Conservation (phyloP, 1,284 basidiomycete genomes). For the Moesziomyces antarcticus region DNA sequence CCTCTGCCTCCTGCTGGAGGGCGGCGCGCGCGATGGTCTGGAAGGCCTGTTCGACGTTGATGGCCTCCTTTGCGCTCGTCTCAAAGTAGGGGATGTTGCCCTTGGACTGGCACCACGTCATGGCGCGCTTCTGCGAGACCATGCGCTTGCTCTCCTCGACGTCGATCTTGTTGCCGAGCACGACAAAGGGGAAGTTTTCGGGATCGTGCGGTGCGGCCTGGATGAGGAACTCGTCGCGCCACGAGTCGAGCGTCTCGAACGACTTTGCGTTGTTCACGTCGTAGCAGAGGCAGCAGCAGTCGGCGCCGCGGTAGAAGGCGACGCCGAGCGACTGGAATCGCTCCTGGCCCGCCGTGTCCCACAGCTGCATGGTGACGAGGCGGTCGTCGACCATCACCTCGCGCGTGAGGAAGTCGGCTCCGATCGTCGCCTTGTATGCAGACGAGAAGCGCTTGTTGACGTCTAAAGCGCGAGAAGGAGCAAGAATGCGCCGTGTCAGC, state of each 20-base stretch:
- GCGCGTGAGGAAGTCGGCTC: conserved; percentile 80
- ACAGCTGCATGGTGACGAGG: conserved; percentile 95
- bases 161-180: conserved; percentile 99
- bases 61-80: conserved; percentile 99
- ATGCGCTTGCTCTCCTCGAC: conserved; percentile 98
- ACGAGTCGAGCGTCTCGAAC: conserved; percentile 80
- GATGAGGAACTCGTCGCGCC: conserved; percentile 68
- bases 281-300: conserved; percentile 94
- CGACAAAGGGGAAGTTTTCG: conserved; percentile 93
- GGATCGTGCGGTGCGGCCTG: conserved; percentile 97
- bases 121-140: conserved; percentile 99
- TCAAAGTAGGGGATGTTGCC: conserved; percentile 99
- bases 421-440: conserved; percentile 84
- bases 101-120: conserved; percentile 99
- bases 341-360: conserved; percentile 99
- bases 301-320: conserved; percentile 98
- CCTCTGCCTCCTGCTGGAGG: conserved; percentile 94
- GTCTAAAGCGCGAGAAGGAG: conserved; percentile 68
- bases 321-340: conserved; percentile 98
- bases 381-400: conserved; percentile 99
- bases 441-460: conserved; percentile 99
- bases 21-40: conserved; percentile 99
- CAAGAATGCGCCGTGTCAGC: background rate
- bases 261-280: conserved; percentile 99
- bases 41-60: conserved; percentile 99